Evolutionary conservation across 305 asterid genomes (phyloP).

Genomic region (Fraxinus greggii): DNA sequence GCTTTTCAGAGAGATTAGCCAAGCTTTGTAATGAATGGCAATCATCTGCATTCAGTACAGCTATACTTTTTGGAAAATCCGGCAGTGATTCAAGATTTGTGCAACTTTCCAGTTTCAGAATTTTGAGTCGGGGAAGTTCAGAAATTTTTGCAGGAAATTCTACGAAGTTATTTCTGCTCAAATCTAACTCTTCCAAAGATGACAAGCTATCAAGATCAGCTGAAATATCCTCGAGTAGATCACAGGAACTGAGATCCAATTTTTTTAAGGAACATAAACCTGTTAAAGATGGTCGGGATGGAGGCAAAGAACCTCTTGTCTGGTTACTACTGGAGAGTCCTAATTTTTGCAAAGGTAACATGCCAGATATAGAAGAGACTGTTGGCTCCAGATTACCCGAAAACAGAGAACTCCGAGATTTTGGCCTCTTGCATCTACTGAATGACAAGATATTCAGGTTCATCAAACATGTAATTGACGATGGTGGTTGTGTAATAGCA

Average conservation of each 20-base stretch:
- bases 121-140: constrained; percentile 4
- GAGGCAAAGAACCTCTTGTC: background rate
- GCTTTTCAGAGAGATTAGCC: constrained; percentile 19
- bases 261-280: constrained; percentile 11
- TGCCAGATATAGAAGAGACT: background rate
- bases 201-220: constrained; percentile 2
- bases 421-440: constrained; percentile 6
- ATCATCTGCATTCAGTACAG: constrained; percentile 19
- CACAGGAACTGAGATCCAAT: constrained; percentile 15
- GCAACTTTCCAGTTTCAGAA: constrained; percentile 19
- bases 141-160: constrained; percentile 12
- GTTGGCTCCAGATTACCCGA: background rate
- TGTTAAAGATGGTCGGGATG: constrained; percentile 16
- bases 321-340: background rate
- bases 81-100: constrained; percentile 16
- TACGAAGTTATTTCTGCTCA: constrained; percentile 11
- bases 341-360: background rate
- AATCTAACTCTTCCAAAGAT: constrained; percentile 26
- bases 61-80: constrained; percentile 23
- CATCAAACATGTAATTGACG: constrained; percentile 10
- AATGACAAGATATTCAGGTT: constrained; percentile 22
- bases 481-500: constrained; percentile 15
- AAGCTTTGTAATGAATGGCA: background rate
- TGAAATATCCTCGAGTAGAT: constrained; percentile 16
- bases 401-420: background rate